These are phyloP conservation scores for Ascochyta koolunga DNA, from an alignment of 2,329 filamentous ascomycete species.

Conservation along the genomic window DNA sequence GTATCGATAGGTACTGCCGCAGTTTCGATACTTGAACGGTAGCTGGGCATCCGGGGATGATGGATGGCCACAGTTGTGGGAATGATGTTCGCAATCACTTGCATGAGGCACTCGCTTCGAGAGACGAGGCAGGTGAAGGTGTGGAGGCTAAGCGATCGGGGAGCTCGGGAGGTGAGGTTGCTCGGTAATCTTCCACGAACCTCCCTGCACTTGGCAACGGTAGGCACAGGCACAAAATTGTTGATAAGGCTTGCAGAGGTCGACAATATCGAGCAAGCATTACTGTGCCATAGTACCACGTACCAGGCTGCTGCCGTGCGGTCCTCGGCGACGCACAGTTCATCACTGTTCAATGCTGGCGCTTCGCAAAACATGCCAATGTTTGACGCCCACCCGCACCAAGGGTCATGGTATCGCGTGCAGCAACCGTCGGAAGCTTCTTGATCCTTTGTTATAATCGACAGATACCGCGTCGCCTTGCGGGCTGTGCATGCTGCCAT, in stretches of 20 bases:
- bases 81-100: constrained; percentile 11
- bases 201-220: constrained; percentile 1
- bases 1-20: constrained; percentile 24
- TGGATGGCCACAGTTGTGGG: constrained; percentile 23
- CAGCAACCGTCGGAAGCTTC: not conserved
- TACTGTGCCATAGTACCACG: not conserved
- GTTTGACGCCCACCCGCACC: constrained; percentile 10
- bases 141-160: constrained; percentile 20
- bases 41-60: constrained; percentile 22
- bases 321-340: constrained; percentile 3
- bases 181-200: constrained; percentile 7
- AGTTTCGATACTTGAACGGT: constrained; percentile 22
- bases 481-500: not conserved
- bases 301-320: not conserved
- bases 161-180: constrained; percentile 18
- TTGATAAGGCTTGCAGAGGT: constrained; percentile 15
- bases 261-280: constrained; percentile 7
- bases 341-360: constrained; percentile 3
- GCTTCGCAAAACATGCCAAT: constrained; percentile 19
- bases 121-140: constrained; percentile 5
- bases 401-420: constrained; percentile 12
- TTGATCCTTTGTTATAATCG: constrained; percentile 4
- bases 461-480: not conserved
- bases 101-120: constrained; percentile 3
- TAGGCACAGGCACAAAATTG: constrained; percentile 3